Conservation (phyloP, 2,329 filamentous ascomycete species). For the Teratosphaeria nubilosa region DNA sequence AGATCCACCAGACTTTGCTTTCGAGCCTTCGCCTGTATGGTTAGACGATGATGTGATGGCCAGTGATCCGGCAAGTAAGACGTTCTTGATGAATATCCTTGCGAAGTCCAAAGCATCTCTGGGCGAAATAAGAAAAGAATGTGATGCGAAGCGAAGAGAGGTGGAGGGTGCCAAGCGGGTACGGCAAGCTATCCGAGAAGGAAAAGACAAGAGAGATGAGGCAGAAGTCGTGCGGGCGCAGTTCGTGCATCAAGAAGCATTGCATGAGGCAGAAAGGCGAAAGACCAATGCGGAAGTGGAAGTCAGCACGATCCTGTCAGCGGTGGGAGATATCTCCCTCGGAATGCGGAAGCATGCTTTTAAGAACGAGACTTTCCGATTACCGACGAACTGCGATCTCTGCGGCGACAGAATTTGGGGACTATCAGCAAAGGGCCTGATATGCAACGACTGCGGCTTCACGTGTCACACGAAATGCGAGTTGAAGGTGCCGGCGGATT, state of each 20-base stretch:
- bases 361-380: conserved; percentile 98
- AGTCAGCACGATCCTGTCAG: conserved; percentile 80
- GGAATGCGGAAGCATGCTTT: conserved; percentile 95
- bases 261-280: conserved; percentile 76
- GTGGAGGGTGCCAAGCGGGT: conserved; percentile 66
- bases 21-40: conserved; percentile 95
- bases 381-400: conserved; percentile 94
- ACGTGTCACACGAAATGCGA: conserved; percentile 98
- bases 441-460: conserved; percentile 92
- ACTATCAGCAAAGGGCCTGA: conserved; percentile 88
- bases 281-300: conserved; percentile 86
- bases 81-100: conserved; percentile 84
- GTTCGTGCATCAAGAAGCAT: conserved; percentile 71
- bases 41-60: conserved; percentile 85
- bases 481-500: conserved; percentile 95
- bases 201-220: conserved; percentile 80
- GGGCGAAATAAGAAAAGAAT: conserved; percentile 68
- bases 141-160: conserved; percentile 77
- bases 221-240: conserved; percentile 74
- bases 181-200: conserved; percentile 68
- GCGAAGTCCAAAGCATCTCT: conserved; percentile 81
- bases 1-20: conserved; percentile 73
- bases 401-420: conserved; percentile 98
- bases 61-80: conserved; percentile 74
- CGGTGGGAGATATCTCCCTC: conserved; percentile 83